These are phyloP conservation scores for Boletus rubescentipes DNA, from an alignment of 768 basidiomycete genomes.

Conservation along the genomic window DNA sequence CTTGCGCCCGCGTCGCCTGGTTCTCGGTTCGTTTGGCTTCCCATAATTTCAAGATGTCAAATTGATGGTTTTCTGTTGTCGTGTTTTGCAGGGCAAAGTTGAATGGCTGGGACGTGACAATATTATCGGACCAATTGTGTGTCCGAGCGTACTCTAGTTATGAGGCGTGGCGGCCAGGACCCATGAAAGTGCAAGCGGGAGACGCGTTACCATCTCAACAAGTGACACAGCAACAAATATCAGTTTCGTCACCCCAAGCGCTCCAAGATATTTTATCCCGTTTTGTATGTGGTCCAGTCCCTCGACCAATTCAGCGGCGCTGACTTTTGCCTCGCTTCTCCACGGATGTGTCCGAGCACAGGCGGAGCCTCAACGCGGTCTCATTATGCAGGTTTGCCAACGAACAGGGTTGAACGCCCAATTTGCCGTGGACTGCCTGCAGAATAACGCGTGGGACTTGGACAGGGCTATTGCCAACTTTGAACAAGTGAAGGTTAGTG, in stretches of 20 bases:
- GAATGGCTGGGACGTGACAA: slow-evolving; percentile 86
- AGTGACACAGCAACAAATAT: slow-evolving; percentile 17
- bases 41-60: neutral
- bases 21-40: slow-evolving; percentile 64
- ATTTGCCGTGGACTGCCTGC: slow-evolving; percentile 82
- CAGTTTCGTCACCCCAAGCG: slow-evolving; percentile 35
- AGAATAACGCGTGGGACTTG: slow-evolving; percentile 83
- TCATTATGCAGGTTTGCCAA: slow-evolving; percentile 68
- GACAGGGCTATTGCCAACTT: slow-evolving; percentile 82
- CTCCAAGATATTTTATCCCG: slow-evolving; percentile 51
- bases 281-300: slow-evolving; percentile 49
- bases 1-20: slow-evolving; percentile 77
- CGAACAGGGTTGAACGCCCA: slow-evolving; percentile 77
- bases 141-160: slow-evolving; percentile 82
- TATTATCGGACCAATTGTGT: slow-evolving; percentile 86
- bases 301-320: slow-evolving; percentile 6
- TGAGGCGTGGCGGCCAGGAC: slow-evolving; percentile 76
- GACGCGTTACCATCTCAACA: slow-evolving; percentile 24
- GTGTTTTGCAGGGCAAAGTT: slow-evolving; percentile 58
- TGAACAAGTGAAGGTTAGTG: slow-evolving; percentile 78
- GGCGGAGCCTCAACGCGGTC: slow-evolving; percentile 68
- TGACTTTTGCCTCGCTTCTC: slow-evolving; percentile 9
- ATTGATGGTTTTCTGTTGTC: slow-evolving; percentile 12
- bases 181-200: slow-evolving; percentile 67
- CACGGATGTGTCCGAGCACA: slow-evolving; percentile 28